Percentiles rank a stretch among this genome's conserved stretches.
phyloP scores from a whole-genome alignment of 805 yeast species.

The Candida ovalis region DNA sequence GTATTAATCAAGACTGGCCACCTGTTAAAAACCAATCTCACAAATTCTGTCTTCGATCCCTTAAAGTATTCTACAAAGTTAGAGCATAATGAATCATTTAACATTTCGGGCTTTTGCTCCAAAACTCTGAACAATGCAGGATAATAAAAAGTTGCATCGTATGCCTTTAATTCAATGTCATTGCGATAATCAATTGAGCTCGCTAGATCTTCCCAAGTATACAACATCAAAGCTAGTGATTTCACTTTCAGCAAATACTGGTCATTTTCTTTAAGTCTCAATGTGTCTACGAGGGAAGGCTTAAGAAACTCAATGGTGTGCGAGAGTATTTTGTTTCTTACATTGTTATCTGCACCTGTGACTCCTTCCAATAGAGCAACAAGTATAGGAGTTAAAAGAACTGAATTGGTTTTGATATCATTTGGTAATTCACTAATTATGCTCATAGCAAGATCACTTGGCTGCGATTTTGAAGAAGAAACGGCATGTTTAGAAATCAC shows the following conservation, averaged over 20 bases:
- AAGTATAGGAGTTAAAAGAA: slow-evolving; percentile 29
- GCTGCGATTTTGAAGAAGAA: slow-evolving; percentile 46
- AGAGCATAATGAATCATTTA: slow-evolving; percentile 8
- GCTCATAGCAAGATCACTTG: slow-evolving; percentile 26
- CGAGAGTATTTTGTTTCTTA: slow-evolving; percentile 20
- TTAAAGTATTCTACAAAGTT: slow-evolving; percentile 26
- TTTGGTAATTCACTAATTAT: slow-evolving; percentile 11
- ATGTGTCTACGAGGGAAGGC: slow-evolving; percentile 18
- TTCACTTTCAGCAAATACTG: slow-evolving; percentile 42
- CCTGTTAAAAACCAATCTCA: slow-evolving; percentile 37
- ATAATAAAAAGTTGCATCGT: slow-evolving; percentile 5
- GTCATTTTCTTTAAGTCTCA: slow-evolving; percentile 16
- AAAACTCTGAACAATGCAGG: slow-evolving; percentile 41
- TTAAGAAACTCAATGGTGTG: slow-evolving; percentile 14
- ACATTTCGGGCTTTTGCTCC: slow-evolving; percentile 29
- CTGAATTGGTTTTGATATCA: slow-evolving; percentile 9
- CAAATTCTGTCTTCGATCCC: slow-evolving; percentile 9
- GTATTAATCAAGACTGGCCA: slow-evolving; percentile 51
- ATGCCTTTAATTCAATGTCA: slow-evolving; percentile 8
- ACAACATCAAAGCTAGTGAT: slow-evolving; percentile 46
- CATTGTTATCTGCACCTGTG: slow-evolving; percentile 29
- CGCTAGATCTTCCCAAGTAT: slow-evolving; percentile 31
- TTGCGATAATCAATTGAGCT: background rate
- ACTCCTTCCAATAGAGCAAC: slow-evolving; percentile 38
- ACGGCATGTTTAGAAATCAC: slow-evolving; percentile 39